Conservation (phyloP, 352 stramenopile species). For the Globisporangium nodosum region DNA sequence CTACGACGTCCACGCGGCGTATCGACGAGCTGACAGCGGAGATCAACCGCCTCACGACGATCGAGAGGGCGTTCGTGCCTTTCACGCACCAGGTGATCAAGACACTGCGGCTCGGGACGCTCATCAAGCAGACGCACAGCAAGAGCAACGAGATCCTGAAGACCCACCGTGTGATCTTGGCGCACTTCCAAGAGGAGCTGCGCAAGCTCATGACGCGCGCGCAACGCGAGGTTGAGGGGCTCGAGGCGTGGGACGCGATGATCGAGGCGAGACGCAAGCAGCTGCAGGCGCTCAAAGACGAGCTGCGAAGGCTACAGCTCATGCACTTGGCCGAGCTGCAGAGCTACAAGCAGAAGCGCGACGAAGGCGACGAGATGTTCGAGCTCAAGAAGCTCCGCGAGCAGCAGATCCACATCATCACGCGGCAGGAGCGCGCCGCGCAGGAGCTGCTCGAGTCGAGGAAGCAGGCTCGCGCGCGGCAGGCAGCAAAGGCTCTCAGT, state of each 20-base stretch:
- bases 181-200: conserved; percentile 55
- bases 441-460: conserved; percentile 29
- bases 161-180: conserved; percentile 36
- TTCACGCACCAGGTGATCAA: conserved; percentile 73
- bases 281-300: conserved; percentile 48
- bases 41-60: conserved; percentile 45
- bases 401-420: conserved; percentile 40
- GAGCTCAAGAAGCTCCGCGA: conserved; percentile 52
- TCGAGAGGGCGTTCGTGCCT: conserved; percentile 71
- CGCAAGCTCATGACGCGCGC: conserved; percentile 44
- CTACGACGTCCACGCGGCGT: conserved; percentile 35
- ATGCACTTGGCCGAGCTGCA: conserved; percentile 60
- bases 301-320: conserved; percentile 48
- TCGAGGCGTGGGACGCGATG: conserved; percentile 72
- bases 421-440: conserved; percentile 36
- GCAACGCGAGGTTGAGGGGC: conserved; percentile 36
- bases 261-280: conserved; percentile 53
- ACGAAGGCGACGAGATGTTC: conserved; percentile 58
- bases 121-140: conserved; percentile 34
- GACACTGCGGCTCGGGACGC: conserved; percentile 28
- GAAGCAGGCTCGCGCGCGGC: conserved; percentile 29
- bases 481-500: conserved; percentile 12
- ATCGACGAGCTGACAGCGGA: conserved; percentile 66
- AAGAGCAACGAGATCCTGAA: conserved; percentile 36
- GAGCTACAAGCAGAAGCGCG: conserved; percentile 49